A percentile compares a stretch with the other conserved stretches of the same genome.
These are phyloP conservation scores for Plasmodium gallinaceum DNA, from an alignment of 169 alveolate species.

Conservation along the genomic window DNA sequence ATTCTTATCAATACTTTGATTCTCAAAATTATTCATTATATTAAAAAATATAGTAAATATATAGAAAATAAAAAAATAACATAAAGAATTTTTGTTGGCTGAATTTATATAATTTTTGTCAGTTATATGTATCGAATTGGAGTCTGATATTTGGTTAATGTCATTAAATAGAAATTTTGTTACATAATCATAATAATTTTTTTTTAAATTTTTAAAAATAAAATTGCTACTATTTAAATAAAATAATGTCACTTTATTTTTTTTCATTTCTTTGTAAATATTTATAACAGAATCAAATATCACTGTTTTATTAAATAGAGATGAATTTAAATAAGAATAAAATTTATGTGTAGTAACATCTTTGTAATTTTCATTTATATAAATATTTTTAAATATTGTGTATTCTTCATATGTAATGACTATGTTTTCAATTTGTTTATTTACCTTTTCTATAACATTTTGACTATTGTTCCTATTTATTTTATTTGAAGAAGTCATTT, in stretches of 20 bases:
- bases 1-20: background rate
- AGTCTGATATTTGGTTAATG: background rate
- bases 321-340: conserved; percentile 34
- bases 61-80: conserved; percentile 43
- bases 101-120: background rate
- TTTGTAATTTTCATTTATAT: conserved; percentile 8
- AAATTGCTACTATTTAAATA: conserved; percentile 38
- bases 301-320: conserved; percentile 42
- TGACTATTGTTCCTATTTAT: background rate
- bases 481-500: too few relatives aligned
- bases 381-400: conserved; percentile 60
- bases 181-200: conserved; percentile 43
- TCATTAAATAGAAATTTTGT: background rate
- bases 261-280: conserved; percentile 51
- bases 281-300: conserved; percentile 71
- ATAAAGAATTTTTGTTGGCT: conserved; percentile 16
- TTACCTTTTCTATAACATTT: background rate
- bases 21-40: conserved; percentile 1
- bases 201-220: conserved; percentile 54
- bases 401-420: conserved; percentile 70
- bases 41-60: conserved; percentile 34
- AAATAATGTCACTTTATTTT: conserved; percentile 34
- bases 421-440: background rate
- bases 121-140: background rate
- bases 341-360: background rate